Conservation (phyloP, 306 rosid species). For the Vigna reflexopilosa region DNA sequence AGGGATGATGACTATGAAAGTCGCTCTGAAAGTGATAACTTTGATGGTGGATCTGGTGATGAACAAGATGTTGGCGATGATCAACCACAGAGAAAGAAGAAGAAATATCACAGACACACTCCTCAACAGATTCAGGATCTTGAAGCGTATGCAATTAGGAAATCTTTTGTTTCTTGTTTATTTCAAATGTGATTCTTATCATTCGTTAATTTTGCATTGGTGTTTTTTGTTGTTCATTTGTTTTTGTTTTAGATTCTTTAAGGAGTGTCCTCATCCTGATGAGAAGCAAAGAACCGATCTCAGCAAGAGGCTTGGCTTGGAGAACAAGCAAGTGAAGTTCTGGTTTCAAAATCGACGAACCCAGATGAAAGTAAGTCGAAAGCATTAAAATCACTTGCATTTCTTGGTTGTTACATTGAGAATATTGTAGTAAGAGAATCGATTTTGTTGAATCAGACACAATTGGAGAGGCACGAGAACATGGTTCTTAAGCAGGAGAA, state of each 20-base stretch:
- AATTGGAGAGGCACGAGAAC: slow-evolving; percentile 91
- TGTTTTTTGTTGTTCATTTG: background rate
- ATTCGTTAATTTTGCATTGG: no score
- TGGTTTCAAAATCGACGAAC: slow-evolving; percentile 97
- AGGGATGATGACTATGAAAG: slow-evolving; percentile 86
- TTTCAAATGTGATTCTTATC: background rate
- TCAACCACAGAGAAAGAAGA: slow-evolving; percentile 50
- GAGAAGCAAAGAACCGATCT: slow-evolving; percentile 91
- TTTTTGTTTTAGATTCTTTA: slow-evolving; percentile 70
- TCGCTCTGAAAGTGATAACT: slow-evolving; percentile 85
- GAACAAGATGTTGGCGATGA: slow-evolving; percentile 72
- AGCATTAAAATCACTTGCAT: background rate
- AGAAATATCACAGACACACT: slow-evolving; percentile 91
- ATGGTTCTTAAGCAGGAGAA: slow-evolving; percentile 79
- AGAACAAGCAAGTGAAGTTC: slow-evolving; percentile 86
- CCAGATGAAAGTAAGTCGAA: slow-evolving; percentile 79
- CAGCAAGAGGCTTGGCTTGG: slow-evolving; percentile 73
- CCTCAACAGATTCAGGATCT: slow-evolving; percentile 87
- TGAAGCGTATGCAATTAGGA: slow-evolving; percentile 64
- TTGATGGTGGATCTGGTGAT: slow-evolving; percentile 82
- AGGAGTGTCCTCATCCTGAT: slow-evolving; percentile 92
- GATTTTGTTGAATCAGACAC: slow-evolving; percentile 62
- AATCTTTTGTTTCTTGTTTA: background rate
- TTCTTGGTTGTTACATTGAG: background rate
- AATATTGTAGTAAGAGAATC: slow-evolving; percentile 17